phyloP scores from a whole-genome alignment of 2,329 filamentous ascomycete genomes.

The Microcyclosporella mali region DNA sequence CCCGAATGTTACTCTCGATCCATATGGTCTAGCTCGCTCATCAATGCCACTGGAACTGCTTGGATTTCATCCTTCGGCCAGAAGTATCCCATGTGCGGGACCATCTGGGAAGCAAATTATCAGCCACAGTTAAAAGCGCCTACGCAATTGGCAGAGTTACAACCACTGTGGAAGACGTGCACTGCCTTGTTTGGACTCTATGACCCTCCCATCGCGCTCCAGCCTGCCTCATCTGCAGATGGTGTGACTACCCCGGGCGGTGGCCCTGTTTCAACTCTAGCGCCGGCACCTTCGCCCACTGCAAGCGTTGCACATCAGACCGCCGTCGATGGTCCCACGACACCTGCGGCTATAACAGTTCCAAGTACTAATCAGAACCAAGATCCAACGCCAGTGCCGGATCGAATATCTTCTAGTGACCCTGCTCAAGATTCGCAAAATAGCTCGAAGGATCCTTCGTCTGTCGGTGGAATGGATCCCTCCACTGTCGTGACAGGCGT shows the following conservation, averaged over 20 bases:
- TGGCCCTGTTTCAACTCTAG: neutral
- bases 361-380: too few species aligned
- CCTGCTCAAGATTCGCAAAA: too few species aligned
- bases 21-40: too few species aligned
- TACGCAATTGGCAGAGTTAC: conserved; percentile 11
- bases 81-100: conserved; percentile 7
- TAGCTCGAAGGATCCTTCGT: too few species aligned
- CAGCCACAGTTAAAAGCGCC: conserved; percentile 11
- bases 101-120: conserved; percentile 17
- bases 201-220: conserved; percentile 14
- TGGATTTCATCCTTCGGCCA: too few species aligned
- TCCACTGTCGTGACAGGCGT: too few species aligned
- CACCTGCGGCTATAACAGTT: too few species aligned
- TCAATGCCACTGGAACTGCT: too few species aligned
- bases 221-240: neutral
- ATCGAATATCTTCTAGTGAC: too few species aligned
- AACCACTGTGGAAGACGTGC: conserved; percentile 11
- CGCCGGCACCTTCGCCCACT: neutral
- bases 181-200: conserved; percentile 14
- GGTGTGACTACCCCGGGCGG: neutral
- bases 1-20: too few species aligned
- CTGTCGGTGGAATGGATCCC: too few species aligned
- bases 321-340: neutral
- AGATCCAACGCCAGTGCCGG: too few species aligned
- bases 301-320: neutral